These are phyloP conservation scores for Exophiala bonariae DNA, from an alignment of 2,329 filamentous ascomycete genomes.

Conservation along the genomic window DNA sequence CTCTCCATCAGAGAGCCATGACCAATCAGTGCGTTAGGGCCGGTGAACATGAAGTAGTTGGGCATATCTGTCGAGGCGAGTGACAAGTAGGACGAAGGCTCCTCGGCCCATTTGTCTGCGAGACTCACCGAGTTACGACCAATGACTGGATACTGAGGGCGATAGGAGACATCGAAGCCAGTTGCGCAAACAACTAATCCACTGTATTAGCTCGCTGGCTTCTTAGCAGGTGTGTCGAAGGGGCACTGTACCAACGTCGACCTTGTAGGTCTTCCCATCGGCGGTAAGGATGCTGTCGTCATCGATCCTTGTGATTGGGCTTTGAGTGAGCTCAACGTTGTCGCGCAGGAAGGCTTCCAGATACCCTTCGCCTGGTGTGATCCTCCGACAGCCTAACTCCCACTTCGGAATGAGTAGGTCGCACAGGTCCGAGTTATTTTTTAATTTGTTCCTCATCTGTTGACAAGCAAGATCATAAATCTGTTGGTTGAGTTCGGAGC, in stretches of 20 bases:
- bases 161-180: slow-evolving; percentile 39
- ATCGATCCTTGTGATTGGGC: slow-evolving; percentile 35
- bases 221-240: neutral
- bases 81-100: slow-evolving; percentile 30
- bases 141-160: slow-evolving; percentile 35
- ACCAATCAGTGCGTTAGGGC: slow-evolving; percentile 28
- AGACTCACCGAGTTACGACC: slow-evolving; percentile 31
- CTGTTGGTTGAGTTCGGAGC: slow-evolving; percentile 8
- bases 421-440: slow-evolving; percentile 23
- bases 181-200: slow-evolving; percentile 34
- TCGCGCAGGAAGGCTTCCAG: slow-evolving; percentile 26
- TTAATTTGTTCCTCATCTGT: slow-evolving; percentile 12
- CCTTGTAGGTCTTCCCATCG: slow-evolving; percentile 26
- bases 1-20: slow-evolving; percentile 29
- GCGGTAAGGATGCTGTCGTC: slow-evolving; percentile 31
- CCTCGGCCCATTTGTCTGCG: slow-evolving; percentile 30
- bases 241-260: neutral
- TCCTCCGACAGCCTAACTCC: slow-evolving; percentile 22
- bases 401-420: slow-evolving; percentile 25
- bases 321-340: slow-evolving; percentile 40
- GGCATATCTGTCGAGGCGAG: slow-evolving; percentile 29
- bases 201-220: neutral
- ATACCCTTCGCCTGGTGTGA: slow-evolving; percentile 28
- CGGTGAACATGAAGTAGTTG: slow-evolving; percentile 35
- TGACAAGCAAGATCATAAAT: slow-evolving; percentile 4